phyloP scores from a whole-genome alignment of 2,329 filamentous ascomycete genomes.

The Decorospora gaudefroyi region DNA sequence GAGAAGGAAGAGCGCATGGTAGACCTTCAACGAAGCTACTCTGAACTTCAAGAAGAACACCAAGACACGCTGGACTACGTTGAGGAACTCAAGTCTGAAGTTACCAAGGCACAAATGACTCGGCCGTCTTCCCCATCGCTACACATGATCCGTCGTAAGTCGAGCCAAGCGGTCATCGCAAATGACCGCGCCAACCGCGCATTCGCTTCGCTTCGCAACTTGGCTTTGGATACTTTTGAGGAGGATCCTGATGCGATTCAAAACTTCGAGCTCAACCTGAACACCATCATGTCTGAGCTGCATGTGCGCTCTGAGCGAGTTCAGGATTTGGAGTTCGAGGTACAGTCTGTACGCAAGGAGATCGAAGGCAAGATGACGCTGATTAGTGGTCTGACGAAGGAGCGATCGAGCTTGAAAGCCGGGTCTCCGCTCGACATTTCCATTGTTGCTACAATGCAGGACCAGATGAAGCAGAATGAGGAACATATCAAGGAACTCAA shows the following conservation, averaged over 20 bases:
- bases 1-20: slow-evolving; percentile 78
- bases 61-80: slow-evolving; percentile 81
- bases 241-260: slow-evolving; percentile 81
- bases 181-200: slow-evolving; percentile 91
- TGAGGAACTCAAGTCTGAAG: slow-evolving; percentile 85
- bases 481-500: slow-evolving; percentile 74
- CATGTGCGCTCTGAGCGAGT: slow-evolving; percentile 86
- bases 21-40: slow-evolving; percentile 75
- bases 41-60: slow-evolving; percentile 81
- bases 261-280: slow-evolving; percentile 89
- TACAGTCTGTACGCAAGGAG: slow-evolving; percentile 83
- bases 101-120: slow-evolving; percentile 72
- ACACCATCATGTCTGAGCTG: slow-evolving; percentile 89
- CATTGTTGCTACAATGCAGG: slow-evolving; percentile 81
- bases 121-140: slow-evolving; percentile 67
- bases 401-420: slow-evolving; percentile 84
- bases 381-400: slow-evolving; percentile 89
- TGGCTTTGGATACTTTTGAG: slow-evolving; percentile 86
- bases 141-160: slow-evolving; percentile 88
- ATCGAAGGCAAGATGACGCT: slow-evolving; percentile 97
- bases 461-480: slow-evolving; percentile 86
- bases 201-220: slow-evolving; percentile 84
- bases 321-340: slow-evolving; percentile 83
- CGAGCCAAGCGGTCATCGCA: slow-evolving; percentile 83
- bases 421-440: slow-evolving; percentile 86